Evolutionary conservation across 106 monocot genomes (phyloP).

Genomic region (Platanthera zijinensis): DNA sequence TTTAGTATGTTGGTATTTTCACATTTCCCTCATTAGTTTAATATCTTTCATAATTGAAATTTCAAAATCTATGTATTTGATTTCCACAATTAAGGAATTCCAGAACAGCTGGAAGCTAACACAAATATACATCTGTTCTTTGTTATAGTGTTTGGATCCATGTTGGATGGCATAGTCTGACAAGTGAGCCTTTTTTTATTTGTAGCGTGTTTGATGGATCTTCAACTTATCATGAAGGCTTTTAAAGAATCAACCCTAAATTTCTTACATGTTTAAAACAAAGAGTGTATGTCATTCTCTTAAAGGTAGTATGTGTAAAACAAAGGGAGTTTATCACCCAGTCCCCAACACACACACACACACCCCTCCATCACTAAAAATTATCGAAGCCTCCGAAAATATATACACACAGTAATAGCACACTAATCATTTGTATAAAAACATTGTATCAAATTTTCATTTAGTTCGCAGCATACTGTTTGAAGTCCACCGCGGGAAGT

Average conservation of each 20-base stretch:
- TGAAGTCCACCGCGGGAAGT: slow-evolving; percentile 22
- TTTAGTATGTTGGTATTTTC: too few species aligned
- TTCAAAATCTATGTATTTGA: not conserved
- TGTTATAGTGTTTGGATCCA: not conserved
- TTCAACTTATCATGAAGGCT: not conserved
- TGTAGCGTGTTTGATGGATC: not conserved
- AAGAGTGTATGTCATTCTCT: not conserved
- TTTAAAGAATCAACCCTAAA: not conserved
- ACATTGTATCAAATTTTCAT: not conserved
- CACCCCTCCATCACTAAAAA: not conserved
- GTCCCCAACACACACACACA: not conserved
- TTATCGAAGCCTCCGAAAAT: not conserved
- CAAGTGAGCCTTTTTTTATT: not conserved
- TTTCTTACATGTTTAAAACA: not conserved
- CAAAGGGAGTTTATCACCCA: not conserved
- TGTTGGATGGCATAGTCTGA: not conserved
- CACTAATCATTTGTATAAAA: not conserved
- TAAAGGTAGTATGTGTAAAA: not conserved
- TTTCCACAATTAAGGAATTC: not conserved
- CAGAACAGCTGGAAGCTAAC: not conserved
- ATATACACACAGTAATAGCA: not conserved
- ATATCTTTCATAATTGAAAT: not conserved
- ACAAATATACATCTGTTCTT: too few species aligned
- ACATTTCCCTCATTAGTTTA: too few species aligned
- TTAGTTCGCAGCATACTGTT: slow-evolving; percentile 2